These are phyloP conservation scores for Zymoseptoria passerinii DNA, from an alignment of 2,329 filamentous ascomycete species.

Conservation along the genomic window DNA sequence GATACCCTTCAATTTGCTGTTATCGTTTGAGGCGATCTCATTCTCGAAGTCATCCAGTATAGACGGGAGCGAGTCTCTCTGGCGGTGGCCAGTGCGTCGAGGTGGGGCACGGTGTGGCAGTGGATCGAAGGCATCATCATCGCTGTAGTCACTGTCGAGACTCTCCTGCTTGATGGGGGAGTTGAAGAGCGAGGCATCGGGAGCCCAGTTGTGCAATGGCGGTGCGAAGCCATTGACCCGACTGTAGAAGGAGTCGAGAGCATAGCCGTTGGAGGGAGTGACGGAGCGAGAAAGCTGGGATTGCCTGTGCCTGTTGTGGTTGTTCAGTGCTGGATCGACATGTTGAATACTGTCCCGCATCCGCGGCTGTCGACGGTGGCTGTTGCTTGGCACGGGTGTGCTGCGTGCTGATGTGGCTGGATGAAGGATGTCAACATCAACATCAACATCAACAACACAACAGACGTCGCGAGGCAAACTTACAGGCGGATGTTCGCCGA, in stretches of 20 bases:
- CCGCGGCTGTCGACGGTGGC: conserved; percentile 5
- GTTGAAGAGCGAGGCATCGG: conserved; percentile 8
- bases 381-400: conserved; percentile 14
- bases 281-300: conserved; percentile 22
- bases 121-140: conserved; percentile 18
- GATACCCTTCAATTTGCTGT: conserved; percentile 58
- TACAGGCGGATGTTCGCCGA: conserved; percentile 10
- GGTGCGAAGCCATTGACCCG: conserved; percentile 22
- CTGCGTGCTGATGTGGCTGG: conserved; percentile 15
- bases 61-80: conserved; percentile 11
- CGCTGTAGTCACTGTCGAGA: conserved; percentile 18
- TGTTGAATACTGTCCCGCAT: conserved; percentile 22
- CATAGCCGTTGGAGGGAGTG: conserved; percentile 18
- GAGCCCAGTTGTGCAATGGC: conserved; percentile 32
- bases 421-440: conserved; percentile 4
- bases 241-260: conserved; percentile 7
- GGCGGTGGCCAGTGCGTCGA: conserved; percentile 3
- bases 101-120: conserved; percentile 2
- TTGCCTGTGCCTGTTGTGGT: conserved; percentile 13
- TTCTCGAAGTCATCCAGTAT: conserved; percentile 23
- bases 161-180: conserved; percentile 23
- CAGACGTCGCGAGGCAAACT: conserved; percentile 2
- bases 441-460: neutral
- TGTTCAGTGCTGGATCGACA: conserved; percentile 26
- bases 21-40: conserved; percentile 24